A percentile compares a stretch with the other conserved stretches of the same genome.
Conservation (phyloP, 768 basidiomycete species). For the Scleroderma citrinum region DNA sequence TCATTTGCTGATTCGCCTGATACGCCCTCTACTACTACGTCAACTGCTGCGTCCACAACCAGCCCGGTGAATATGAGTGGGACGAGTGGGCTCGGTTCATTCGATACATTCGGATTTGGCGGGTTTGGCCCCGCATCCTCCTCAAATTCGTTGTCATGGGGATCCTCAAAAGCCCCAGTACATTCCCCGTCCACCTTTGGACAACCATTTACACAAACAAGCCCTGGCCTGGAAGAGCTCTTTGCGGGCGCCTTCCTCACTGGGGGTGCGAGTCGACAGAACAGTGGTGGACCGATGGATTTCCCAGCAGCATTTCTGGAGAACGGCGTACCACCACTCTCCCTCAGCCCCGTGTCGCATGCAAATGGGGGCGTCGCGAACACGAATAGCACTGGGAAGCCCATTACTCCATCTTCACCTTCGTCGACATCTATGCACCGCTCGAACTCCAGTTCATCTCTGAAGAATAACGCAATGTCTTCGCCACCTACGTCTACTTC, state of each 20-base stretch:
- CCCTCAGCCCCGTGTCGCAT: too few relatives aligned
- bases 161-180: not conserved
- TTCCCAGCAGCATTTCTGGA: slow-evolving; percentile 29
- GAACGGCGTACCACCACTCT: too few relatives aligned
- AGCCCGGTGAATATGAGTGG: slow-evolving; percentile 3
- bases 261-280: slow-evolving; percentile 13
- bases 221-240: slow-evolving; percentile 34
- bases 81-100: slow-evolving; percentile 14
- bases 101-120: slow-evolving; percentile 42
- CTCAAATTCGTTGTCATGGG: not conserved
- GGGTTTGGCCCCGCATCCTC: not conserved
- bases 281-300: slow-evolving; percentile 22
- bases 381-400: too few relatives aligned
- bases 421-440: too few relatives aligned
- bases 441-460: slow-evolving; percentile 12
- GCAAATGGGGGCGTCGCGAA: too few relatives aligned
- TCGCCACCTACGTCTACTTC: slow-evolving; percentile 29
- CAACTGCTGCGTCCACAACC: too few relatives aligned
- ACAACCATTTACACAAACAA: slow-evolving; percentile 19
- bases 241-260: slow-evolving; percentile 39
- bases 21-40: slow-evolving; percentile 23
- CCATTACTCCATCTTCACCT: too few relatives aligned
- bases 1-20: slow-evolving; percentile 66
- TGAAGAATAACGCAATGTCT: not conserved
- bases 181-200: slow-evolving; percentile 17